Percentiles rank a stretch among this genome's conserved stretches.
These are phyloP conservation scores for Phytophthora tentaculata DNA, from an alignment of 352 stramenopile genomes.

Conservation along the genomic window DNA sequence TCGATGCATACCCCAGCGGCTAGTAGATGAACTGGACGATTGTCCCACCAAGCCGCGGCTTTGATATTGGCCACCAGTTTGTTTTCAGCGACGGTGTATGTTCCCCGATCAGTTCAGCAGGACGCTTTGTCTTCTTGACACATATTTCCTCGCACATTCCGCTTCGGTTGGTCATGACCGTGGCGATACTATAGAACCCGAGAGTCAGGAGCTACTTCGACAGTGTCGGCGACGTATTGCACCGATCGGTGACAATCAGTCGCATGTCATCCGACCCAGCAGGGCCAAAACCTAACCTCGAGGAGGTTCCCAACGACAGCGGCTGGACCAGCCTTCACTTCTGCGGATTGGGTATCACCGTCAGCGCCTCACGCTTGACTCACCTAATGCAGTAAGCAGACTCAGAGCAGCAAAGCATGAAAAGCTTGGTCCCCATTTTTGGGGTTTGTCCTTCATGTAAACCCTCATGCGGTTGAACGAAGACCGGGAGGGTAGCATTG, in stretches of 20 bases:
- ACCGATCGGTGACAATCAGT: neutral
- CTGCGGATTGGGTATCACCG: neutral
- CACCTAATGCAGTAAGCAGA: slow-evolving; percentile 23
- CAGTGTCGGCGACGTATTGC: neutral
- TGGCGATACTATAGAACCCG: neutral
- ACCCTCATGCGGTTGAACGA: slow-evolving; percentile 22
- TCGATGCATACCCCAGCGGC: too few relatives aligned
- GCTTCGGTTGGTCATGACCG: neutral
- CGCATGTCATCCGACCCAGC: neutral
- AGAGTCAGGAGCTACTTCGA: neutral
- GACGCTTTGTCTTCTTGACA: neutral
- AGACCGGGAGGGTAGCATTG: slow-evolving; percentile 13
- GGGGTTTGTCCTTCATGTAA: too few relatives aligned
- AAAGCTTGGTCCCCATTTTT: slow-evolving; percentile 17
- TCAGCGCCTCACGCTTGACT: neutral
- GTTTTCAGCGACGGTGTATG: neutral
- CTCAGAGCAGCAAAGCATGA: slow-evolving; percentile 12
- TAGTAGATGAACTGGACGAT: too few relatives aligned
- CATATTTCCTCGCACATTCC: neutral
- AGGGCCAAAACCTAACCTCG: neutral
- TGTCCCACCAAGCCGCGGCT: neutral
- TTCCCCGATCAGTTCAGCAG: neutral
- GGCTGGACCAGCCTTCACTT: neutral
- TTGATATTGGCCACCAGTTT: neutral
- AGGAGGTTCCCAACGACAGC: neutral